These are phyloP conservation scores for Nakazawaea siamensis DNA, from an alignment of 805 yeast species.

Conservation along the genomic window DNA sequence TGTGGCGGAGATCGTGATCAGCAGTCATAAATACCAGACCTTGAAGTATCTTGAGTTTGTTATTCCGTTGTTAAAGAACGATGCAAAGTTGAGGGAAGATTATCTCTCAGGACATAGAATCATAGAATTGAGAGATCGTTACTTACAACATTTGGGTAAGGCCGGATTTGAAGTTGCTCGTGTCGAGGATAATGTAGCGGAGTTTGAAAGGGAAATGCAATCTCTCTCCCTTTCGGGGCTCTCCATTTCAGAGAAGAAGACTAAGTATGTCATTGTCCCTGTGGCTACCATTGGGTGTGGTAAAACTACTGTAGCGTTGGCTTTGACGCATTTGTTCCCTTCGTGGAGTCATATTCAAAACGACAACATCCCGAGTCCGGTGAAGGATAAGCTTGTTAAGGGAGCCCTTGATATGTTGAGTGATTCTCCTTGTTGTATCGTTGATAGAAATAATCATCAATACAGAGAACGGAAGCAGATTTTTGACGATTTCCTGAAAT, in stretches of 20 bases:
- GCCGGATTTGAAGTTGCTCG: conserved; percentile 53
- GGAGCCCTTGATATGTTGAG: conserved; percentile 33
- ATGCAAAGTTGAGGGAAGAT: conserved; percentile 36
- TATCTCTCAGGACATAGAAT: conserved; percentile 61
- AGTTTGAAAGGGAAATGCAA: conserved; percentile 19
- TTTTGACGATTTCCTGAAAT: conserved; percentile 38
- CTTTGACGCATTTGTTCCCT: conserved; percentile 47
- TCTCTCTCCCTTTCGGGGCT: conserved; percentile 10
- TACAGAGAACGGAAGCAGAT: conserved; percentile 60
- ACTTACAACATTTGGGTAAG: conserved; percentile 44
- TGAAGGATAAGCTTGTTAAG: conserved; percentile 41
- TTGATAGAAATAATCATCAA: conserved; percentile 82
- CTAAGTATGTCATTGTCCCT: conserved; percentile 63
- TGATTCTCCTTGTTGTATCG: conserved; percentile 43
- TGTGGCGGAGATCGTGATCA: conserved; percentile 28
- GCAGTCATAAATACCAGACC: conserved; percentile 52
- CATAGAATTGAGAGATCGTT: conserved; percentile 60
- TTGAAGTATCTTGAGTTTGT: conserved; percentile 65
- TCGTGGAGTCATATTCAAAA: conserved; percentile 74
- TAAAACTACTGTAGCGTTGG: conserved; percentile 72
- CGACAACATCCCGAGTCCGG: conserved; percentile 53
- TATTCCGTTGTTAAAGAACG: conserved; percentile 39
- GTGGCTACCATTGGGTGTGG: conserved; percentile 94
- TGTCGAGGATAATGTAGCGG: conserved; percentile 33
- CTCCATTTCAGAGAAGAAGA: conserved; percentile 21